Percentiles rank a stretch among this genome's conserved stretches.
Conservation (phyloP, 306 rosid species). For the Leucaena leucocephala region DNA sequence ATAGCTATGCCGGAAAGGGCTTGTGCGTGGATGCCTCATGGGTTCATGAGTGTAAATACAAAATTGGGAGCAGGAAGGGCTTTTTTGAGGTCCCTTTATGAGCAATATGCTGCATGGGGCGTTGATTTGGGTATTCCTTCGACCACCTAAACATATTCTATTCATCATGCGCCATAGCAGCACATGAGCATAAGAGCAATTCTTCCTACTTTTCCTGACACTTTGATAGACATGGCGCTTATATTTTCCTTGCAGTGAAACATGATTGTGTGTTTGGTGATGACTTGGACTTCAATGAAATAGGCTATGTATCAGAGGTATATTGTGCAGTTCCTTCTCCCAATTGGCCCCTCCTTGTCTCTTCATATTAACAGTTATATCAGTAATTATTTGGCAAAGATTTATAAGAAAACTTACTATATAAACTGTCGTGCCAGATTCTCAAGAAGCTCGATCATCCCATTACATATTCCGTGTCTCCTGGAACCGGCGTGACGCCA, state of each 20-base stretch:
- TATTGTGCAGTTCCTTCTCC: background rate
- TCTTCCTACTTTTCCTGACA: too few species aligned
- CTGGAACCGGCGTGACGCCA: constrained; percentile 83
- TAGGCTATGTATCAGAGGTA: constrained; percentile 60
- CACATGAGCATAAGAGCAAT: too few species aligned
- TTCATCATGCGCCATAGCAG: too few species aligned
- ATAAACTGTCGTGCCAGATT: constrained; percentile 52
- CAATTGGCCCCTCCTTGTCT: background rate
- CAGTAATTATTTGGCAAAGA: constrained; percentile 15
- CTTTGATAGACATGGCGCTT: constrained; percentile 15
- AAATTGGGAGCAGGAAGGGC: constrained; percentile 70
- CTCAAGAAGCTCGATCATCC: constrained; percentile 65
- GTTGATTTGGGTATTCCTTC: constrained; percentile 73
- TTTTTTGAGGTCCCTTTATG: constrained; percentile 71
- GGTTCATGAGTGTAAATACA: constrained; percentile 73
- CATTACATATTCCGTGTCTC: constrained; percentile 81
- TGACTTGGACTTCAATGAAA: constrained; percentile 58
- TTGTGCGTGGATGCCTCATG: constrained; percentile 69
- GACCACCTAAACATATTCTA: too few species aligned
- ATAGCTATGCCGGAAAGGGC: constrained; percentile 57
- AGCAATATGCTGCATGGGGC: constrained; percentile 73
- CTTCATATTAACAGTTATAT: constrained; percentile 6
- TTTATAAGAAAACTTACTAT: constrained; percentile 22
- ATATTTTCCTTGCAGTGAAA: constrained; percentile 48
- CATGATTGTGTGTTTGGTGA: constrained; percentile 70